Evolutionary conservation across 176 grass and related monocot genomes (phyloP), one percentile per base, ranked within the genome.

Genomic region (Poa annua): DNA sequence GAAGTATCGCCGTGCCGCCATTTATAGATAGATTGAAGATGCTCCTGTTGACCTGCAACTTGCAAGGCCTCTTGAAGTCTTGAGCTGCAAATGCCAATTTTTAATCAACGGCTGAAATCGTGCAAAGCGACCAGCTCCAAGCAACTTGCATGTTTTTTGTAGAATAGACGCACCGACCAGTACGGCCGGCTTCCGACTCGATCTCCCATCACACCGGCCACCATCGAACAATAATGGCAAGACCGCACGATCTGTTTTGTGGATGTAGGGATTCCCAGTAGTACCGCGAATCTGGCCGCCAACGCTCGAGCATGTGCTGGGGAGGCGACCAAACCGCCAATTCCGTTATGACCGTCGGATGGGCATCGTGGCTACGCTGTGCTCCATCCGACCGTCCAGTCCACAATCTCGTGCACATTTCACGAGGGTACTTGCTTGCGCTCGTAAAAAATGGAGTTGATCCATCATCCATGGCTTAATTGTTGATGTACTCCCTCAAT

Each of bases 261-360:
- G 72, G 72, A 44, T 45, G 29, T 8, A 16, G 57, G 35, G 35
- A 36, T 36, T 36, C 35, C 35, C 35, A 36, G 6, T 6, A 15
- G 53, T 65, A 52, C 74, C 83, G 67, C 75, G 86, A 80, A 77
- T 88, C 66, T 32, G 52, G 54, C 20, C 8, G 26, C 41, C 41
- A 4, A 54, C 36, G 1, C 1, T 29, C 29, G 8, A 11, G 33
- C 83, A 50, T 35, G 67, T 89, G 86, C 83, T 8, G n/a, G 35
- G 4, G 87, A 80, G 80, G 25, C 53, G 80, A 86, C 61, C 80
- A 72, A 84, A 86, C 90, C 90, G 90, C 71, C 90, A 53, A 77
- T 84, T 0, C 6, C 2, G 51, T 12, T 4, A 0, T 38, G 35
- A 41, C 71, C 87, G 90, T 89, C 21, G 12, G 90, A 92, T 92